Conservation (phyloP, 2,329 filamentous ascomycete species). For the Talaromyces sp. region DNA sequence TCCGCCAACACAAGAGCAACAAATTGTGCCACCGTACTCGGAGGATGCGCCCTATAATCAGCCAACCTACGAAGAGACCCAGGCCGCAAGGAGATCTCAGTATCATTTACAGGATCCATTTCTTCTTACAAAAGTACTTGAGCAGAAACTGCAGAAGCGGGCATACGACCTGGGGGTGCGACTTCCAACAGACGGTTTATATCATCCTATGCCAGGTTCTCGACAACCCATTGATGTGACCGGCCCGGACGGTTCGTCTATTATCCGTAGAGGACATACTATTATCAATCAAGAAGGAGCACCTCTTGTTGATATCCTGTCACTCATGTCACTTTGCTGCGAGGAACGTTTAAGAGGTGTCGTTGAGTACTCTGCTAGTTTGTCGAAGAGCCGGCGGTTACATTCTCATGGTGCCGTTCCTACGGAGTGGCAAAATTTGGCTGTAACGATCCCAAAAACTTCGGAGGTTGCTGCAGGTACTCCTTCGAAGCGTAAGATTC, state of each 20-base stretch:
- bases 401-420: conserved; percentile 77
- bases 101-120: conserved; percentile 72
- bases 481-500: conserved; percentile 36
- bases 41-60: conserved; percentile 56
- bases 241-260: conserved; percentile 58
- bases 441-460: conserved; percentile 37
- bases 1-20: conserved; percentile 52
- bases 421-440: conserved; percentile 68
- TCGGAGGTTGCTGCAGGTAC: conserved; percentile 26
- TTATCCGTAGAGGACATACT: conserved; percentile 62
- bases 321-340: conserved; percentile 74
- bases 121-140: conserved; percentile 56
- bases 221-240: conserved; percentile 46
- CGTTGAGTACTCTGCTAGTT: conserved; percentile 67
- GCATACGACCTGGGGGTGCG: conserved; percentile 55
- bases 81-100: conserved; percentile 57
- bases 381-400: conserved; percentile 66
- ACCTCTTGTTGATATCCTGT: conserved; percentile 73
- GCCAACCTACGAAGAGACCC: conserved; percentile 57
- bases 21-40: conserved; percentile 51
- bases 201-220: conserved; percentile 41
- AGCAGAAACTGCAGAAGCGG: conserved; percentile 53
- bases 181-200: conserved; percentile 53
- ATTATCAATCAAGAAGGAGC: conserved; percentile 65
- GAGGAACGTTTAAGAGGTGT: conserved; percentile 72